Percentiles rank a stretch among this genome's conserved stretches.
Evolutionary conservation across 192 early-diverging fungal genomes (phyloP).

Genomic region (Coemansia sp.): DNA sequence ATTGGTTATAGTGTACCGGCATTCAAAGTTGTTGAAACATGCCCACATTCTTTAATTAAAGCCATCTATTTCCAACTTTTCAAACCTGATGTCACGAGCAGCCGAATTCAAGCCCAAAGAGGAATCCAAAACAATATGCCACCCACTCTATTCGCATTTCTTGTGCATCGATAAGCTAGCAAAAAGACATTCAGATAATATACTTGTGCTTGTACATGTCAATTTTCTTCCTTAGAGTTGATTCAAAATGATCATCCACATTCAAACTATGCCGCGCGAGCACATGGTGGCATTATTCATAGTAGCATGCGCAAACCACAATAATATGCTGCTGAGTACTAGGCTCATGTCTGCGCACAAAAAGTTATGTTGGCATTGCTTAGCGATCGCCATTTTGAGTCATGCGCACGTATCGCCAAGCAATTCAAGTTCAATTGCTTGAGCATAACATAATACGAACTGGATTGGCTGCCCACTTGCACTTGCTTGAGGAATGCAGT

Average conservation of each 20-base stretch:
- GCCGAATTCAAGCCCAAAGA: neutral
- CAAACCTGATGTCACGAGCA: neutral
- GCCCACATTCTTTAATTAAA: neutral
- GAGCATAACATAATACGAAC: no score
- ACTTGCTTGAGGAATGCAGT: neutral
- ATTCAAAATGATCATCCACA: conserved; percentile 1
- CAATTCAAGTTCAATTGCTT: neutral
- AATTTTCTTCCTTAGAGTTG: neutral
- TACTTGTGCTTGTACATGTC: neutral
- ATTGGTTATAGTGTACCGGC: neutral
- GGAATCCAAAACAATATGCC: neutral
- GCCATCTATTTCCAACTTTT: neutral
- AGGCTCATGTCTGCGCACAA: neutral
- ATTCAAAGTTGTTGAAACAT: neutral
- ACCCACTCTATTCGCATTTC: neutral
- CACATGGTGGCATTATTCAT: neutral
- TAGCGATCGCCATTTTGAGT: neutral
- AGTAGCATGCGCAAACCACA: neutral
- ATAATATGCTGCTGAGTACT: neutral
- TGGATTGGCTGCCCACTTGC: neutral
- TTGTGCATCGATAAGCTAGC: neutral
- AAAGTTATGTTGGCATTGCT: neutral
- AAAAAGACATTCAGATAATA: neutral
- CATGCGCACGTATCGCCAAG: neutral
- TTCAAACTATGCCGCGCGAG: neutral